Base-by-base conservation (phyloP, 2,329 filamentous ascomycete species). In the Teratosphaeria nubilosa region DNA sequence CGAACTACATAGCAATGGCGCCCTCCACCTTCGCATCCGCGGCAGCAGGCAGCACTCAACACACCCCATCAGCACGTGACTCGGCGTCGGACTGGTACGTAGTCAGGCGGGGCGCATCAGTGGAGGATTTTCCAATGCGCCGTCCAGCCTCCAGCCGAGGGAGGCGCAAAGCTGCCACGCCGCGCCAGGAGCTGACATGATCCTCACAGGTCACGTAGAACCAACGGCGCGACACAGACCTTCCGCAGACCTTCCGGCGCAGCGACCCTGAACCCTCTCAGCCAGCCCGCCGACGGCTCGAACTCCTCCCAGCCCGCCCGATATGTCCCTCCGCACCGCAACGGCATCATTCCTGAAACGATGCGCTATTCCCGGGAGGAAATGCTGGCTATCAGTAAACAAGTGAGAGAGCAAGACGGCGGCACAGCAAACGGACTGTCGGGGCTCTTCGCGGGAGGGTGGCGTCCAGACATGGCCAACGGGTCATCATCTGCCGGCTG, bases 311-410 rank as follows among this genome's bases (percentile, higher is more conserved):
- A 67, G 58, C 65, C 70, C 71, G 63, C 68, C 24, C 70, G 69
- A 66, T 86, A 85, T 69, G 80, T 86, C 54, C 84, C 81, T 68
- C 83, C 80, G 66, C 85, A 86, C 71, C 81, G 83, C 65, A 85
- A 82, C 65, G 81, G 81, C 59, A 75, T 83, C 50, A 74, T 76
- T 56, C 68, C 72, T 50, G 79, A 83, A 54, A 37, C 53, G 6
- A 77, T 78, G 60, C 85, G 87, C 65, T 95, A 95, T 74, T 84
- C 84, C 63, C 89, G 86, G 72, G 88, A 91, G 2, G 84, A 95
- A 63, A 78, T 96, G 62, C 78, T 96, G 59, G 82, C 85, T 58
- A 82, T 96, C 64, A 92, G 84, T 73, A 83, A 81, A 65, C 73
- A 74, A 58, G 81, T 85, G 67, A 77, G 79, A 52, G 74, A 73